Conservation (phyloP, 164 flowering plant genomes). For the grape (Vitis vinifera) region ASM3070453v1 NC_081820.1:27281001-27281500, state of each 20-base stretch:
- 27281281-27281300: constrained; percentile 45
- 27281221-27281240: background rate
- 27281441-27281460: background rate
- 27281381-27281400: constrained; percentile 44
- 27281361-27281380: constrained; percentile 53
- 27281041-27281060: background rate
- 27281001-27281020: background rate
- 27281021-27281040: background rate
- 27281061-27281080: constrained; percentile 40
- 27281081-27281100: constrained; percentile 46
- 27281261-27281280: constrained; percentile 27
- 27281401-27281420: constrained; percentile 37
- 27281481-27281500: background rate
- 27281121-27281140: constrained; percentile 42
- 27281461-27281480: background rate
- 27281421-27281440: constrained; percentile 24
- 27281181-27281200: background rate
- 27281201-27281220: too few relatives aligned
- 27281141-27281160: constrained; percentile 48
- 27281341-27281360: constrained; percentile 48
- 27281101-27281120: constrained; percentile 47
- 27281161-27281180: background rate
- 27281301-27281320: constrained; percentile 43
- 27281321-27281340: constrained; percentile 46
- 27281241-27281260: background rate